Percentiles rank a stretch among this genome's conserved stretches.
phyloP scores from a whole-genome alignment of 225 moss, liverwort and hornwort genomes.

The Polytrichum commune region DNA sequence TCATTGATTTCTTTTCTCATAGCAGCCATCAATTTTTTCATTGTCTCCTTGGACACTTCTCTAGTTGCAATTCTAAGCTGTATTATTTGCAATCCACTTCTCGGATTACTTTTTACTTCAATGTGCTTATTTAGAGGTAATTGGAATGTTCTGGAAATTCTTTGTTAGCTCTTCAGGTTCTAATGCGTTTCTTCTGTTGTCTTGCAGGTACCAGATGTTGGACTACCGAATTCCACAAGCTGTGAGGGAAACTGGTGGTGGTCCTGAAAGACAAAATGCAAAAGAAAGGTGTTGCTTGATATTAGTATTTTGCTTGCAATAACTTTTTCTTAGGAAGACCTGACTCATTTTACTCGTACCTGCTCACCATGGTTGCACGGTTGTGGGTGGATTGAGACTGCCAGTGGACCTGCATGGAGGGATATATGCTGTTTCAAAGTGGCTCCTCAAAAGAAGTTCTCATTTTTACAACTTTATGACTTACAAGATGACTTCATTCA shows the following conservation, averaged over 20 bases:
- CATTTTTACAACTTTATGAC: conserved; percentile 87
- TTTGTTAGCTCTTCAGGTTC: neutral
- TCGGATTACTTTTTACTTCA: too few species aligned
- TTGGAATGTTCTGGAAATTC: too few species aligned
- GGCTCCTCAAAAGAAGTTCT: conserved; percentile 84
- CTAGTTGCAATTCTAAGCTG: too few species aligned
- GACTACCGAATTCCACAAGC: conserved; percentile 59
- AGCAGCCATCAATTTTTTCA: too few species aligned
- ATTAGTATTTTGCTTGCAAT: too few species aligned
- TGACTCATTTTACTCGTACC: too few species aligned
- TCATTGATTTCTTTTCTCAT: too few species aligned
- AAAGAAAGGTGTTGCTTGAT: conserved; percentile 30
- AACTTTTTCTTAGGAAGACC: too few species aligned
- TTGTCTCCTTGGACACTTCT: too few species aligned
- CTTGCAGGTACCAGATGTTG: conserved; percentile 57
- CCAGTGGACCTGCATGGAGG: conserved; percentile 64
- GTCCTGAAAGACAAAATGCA: conserved; percentile 38
- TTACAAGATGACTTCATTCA: conserved; percentile 86
- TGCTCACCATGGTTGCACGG: neutral
- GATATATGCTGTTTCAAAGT: conserved; percentile 79
- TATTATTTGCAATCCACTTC: too few species aligned
- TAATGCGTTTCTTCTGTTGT: neutral
- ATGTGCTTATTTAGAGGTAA: too few species aligned
- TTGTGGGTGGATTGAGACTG: conserved; percentile 1
- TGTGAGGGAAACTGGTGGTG: conserved; percentile 38